phyloP scores from a whole-genome alignment of 2,329 filamentous ascomycete genomes.

The Penicillium griseofulvum region DNA sequence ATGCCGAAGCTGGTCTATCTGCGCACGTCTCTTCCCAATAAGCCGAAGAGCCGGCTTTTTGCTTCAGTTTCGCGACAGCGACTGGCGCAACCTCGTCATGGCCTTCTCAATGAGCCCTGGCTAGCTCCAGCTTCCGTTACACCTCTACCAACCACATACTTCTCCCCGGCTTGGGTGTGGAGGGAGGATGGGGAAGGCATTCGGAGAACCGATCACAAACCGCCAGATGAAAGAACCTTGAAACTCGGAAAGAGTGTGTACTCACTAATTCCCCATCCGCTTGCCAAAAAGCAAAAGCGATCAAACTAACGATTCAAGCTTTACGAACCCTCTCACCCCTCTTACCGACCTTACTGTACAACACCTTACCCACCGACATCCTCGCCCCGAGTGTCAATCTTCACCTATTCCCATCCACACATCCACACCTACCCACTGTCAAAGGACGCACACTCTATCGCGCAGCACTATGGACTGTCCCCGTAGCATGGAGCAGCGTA shows the following conservation, averaged over 20 bases:
- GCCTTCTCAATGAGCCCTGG: slow-evolving; percentile 37
- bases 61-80: slow-evolving; percentile 28
- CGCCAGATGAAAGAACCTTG: slow-evolving; percentile 58
- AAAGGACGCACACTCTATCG: slow-evolving; percentile 87
- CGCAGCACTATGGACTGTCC: slow-evolving; percentile 92
- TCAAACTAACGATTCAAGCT: slow-evolving; percentile 39
- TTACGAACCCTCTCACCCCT: slow-evolving; percentile 61
- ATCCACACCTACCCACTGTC: slow-evolving; percentile 76
- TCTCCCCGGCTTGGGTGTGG: slow-evolving; percentile 25
- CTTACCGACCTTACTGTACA: slow-evolving; percentile 59
- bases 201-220: slow-evolving; percentile 42
- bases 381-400: slow-evolving; percentile 62
- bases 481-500: slow-evolving; percentile 90
- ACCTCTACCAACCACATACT: slow-evolving; percentile 20
- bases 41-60: slow-evolving; percentile 22
- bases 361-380: slow-evolving; percentile 61
- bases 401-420: slow-evolving; percentile 62
- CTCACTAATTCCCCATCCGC: not conserved
- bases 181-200: slow-evolving; percentile 22
- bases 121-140: slow-evolving; percentile 23
- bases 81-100: slow-evolving; percentile 39
- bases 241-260: slow-evolving; percentile 61
- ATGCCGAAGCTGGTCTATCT: slow-evolving; percentile 30
- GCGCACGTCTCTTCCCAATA: slow-evolving; percentile 10
- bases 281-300: not conserved